Base-by-base conservation (phyloP, 2,329 filamentous ascomycete genomes). In the Colletotrichum plurivorum region DNA sequence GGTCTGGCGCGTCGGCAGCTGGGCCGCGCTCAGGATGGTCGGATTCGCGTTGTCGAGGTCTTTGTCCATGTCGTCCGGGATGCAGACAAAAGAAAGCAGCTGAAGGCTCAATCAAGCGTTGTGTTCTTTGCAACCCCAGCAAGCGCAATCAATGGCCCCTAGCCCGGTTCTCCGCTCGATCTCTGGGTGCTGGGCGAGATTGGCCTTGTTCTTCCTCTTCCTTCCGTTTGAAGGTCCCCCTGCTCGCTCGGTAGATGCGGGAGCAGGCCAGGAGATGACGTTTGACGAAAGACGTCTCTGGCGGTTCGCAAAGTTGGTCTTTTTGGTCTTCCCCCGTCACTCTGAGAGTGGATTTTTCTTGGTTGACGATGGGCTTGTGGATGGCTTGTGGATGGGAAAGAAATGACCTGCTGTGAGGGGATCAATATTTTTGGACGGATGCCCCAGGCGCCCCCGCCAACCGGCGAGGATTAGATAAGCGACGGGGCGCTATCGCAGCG, bases 11-110 rank as follows among this genome's bases (percentile, higher is more conserved):
- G 94, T 96, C 52, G 96, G 95, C 58, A 99, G 89, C 82, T 98
- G 94, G 51, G 94, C 93, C 60, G 90, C 88, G 81, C 92, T 97
- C 76, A 98, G 85, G 78, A 99, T 95, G 72, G 94, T 97, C 63
- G 96, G 96, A 83, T 99, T 98, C 72, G 93, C 94, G 81, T 97
- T 97, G 74, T 92, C 89, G 54, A 86, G 78, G 48, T 82, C 80
- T 70, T 80, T 79, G 63, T 80, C 76, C 81, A 84, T 84, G 65
- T 65, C 71, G 49, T 51, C 46, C 31, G 57, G 46, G 41, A 25
- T 22, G n/a, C 43, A 56, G 20, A 43, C 18, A 43, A 15, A 43
- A 43, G 15, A 43, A 5, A 15, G 41, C 41, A n/a, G 31, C 31
- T 8, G 31, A 36, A 45, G 39, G 45, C 5, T 39, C 43, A 36